Evolutionary conservation across 805 yeast genomes (phyloP).

Genomic region (Myxozyma vanderwaltii): DNA sequence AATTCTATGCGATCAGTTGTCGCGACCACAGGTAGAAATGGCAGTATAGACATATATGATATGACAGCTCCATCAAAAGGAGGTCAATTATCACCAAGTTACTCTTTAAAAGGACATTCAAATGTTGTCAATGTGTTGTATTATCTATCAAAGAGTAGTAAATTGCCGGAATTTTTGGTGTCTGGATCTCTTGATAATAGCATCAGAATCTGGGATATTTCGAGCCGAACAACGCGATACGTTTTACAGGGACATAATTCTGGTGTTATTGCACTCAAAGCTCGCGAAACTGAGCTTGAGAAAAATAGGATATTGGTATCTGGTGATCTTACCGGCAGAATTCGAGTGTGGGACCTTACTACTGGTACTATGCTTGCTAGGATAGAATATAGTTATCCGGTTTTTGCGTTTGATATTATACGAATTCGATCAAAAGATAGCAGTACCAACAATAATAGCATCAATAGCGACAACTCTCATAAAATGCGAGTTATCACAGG

Average conservation of each 20-base stretch:
- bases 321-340: slow-evolving; percentile 25
- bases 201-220: slow-evolving; percentile 24
- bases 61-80: background rate
- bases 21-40: slow-evolving; percentile 12
- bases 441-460: background rate
- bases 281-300: background rate
- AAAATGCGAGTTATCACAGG: slow-evolving; percentile 19
- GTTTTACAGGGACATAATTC: slow-evolving; percentile 23
- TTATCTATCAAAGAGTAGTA: background rate
- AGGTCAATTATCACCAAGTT: background rate
- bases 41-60: slow-evolving; percentile 21
- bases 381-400: slow-evolving; percentile 26
- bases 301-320: slow-evolving; percentile 13
- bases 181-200: slow-evolving; percentile 28
- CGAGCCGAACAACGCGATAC: background rate
- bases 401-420: slow-evolving; percentile 24
- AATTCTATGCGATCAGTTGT: slow-evolving; percentile 5
- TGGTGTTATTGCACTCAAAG: slow-evolving; percentile 20
- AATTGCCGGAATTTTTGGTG: slow-evolving; percentile 5
- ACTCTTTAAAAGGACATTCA: slow-evolving; percentile 18
- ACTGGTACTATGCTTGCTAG: slow-evolving; percentile 18
- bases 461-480: background rate
- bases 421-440: background rate
- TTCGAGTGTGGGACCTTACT: slow-evolving; percentile 26
- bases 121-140: slow-evolving; percentile 19